Evolutionary conservation across 768 basidiomycete species (phyloP).

Genomic region (Filobasidium wieringae): DNA sequence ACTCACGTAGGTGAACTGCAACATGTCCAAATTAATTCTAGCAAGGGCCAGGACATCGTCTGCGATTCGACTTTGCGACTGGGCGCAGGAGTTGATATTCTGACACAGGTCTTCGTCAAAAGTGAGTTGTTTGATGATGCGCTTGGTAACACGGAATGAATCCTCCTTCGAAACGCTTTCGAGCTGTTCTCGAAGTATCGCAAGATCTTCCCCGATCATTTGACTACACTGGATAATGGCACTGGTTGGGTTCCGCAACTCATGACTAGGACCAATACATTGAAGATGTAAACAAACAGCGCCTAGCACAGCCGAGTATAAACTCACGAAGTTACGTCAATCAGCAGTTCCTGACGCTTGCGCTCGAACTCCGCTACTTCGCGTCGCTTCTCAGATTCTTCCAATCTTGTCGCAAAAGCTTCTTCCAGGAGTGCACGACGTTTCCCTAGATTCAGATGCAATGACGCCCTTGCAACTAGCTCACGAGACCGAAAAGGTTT

Average conservation of each 20-base stretch:
- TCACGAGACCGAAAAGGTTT: constrained; percentile 39
- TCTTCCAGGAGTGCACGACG: constrained; percentile 25
- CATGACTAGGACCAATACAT: constrained; percentile 13
- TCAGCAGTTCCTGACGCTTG: constrained; percentile 41
- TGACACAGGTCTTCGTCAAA: constrained; percentile 38
- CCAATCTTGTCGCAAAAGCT: constrained; percentile 24
- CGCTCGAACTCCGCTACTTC: constrained; percentile 36
- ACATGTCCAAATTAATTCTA: constrained; percentile 38
- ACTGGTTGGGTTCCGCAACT: constrained; percentile 33
- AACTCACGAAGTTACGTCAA: constrained; percentile 41
- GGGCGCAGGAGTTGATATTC: constrained; percentile 40
- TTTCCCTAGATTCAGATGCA: constrained; percentile 39
- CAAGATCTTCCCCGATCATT: constrained; percentile 14
- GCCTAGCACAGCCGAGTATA: neutral
- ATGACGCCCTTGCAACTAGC: neutral
- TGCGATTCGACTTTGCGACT: constrained; percentile 40
- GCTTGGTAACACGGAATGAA: constrained; percentile 19
- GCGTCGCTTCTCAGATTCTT: constrained; percentile 31
- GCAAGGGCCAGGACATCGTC: constrained; percentile 42
- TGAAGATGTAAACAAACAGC: constrained; percentile 1
- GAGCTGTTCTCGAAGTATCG: constrained; percentile 8
- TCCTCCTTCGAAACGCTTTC: constrained; percentile 6
- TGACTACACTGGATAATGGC: constrained; percentile 37
- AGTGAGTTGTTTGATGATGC: constrained; percentile 29
- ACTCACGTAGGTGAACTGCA: constrained; percentile 22